These are phyloP conservation scores for Corinectria fuckeliana DNA, from an alignment of 2,329 filamentous ascomycete species.

Conservation along the genomic window DNA sequence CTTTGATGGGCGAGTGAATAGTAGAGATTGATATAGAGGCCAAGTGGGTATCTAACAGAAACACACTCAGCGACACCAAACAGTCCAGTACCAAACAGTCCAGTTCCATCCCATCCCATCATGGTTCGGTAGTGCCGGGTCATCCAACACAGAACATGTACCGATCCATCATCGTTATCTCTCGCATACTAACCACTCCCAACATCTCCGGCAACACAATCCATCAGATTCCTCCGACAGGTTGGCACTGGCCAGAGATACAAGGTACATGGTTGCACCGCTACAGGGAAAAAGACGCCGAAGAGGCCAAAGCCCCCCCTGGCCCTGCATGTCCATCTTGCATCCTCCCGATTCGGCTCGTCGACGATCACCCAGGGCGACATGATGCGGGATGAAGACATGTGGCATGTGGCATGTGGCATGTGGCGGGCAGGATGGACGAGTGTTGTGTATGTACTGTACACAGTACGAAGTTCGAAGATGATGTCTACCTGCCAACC, in stretches of 20 bases:
- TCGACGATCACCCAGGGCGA: slow-evolving; percentile 9
- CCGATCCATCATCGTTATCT: not conserved
- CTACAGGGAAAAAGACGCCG: no score
- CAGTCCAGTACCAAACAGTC: not conserved
- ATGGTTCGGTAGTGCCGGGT: not conserved
- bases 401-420: not conserved
- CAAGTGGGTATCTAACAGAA: no score
- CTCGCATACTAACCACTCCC: no score
- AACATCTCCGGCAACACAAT: no score
- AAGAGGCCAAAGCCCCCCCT: not conserved
- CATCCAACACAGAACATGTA: not conserved
- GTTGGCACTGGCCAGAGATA: not conserved
- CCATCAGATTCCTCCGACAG: no score
- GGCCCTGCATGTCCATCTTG: slow-evolving; percentile 16
- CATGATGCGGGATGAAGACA: not conserved
- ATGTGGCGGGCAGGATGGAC: not conserved
- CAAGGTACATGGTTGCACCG: no score
- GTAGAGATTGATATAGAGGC: not conserved
- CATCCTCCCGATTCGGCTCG: slow-evolving; percentile 18
- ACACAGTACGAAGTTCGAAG: not conserved
- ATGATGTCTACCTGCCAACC: not conserved
- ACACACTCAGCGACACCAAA: not conserved
- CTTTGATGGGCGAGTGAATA: no score
- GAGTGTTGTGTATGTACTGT: not conserved
- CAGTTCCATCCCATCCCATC: not conserved